Conservation (phyloP, 768 basidiomycete species). For the Suillus placidus region DNA sequence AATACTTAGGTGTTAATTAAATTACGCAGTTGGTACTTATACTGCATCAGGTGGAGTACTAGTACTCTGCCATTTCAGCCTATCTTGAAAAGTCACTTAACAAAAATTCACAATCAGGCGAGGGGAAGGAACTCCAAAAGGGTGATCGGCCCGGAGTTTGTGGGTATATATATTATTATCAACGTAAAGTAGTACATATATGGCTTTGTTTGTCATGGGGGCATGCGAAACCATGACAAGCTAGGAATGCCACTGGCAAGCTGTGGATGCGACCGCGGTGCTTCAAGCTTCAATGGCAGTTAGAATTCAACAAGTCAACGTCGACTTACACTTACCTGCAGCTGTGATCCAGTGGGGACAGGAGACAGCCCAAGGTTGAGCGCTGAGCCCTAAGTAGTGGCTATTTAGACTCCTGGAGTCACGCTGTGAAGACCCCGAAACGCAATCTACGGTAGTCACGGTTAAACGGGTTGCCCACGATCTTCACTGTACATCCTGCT, state of each 20-base stretch:
- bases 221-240: background rate
- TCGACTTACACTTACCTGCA: background rate
- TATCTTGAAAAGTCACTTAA: too few relatives aligned
- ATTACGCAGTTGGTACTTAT: too few relatives aligned
- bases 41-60: too few relatives aligned
- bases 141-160: constrained; percentile 1
- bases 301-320: background rate
- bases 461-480: constrained; percentile 1
- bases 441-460: background rate
- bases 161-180: background rate
- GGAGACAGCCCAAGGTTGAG: background rate
- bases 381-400: background rate
- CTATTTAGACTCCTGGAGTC: background rate
- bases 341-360: too few relatives aligned
- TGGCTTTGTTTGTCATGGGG: background rate
- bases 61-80: too few relatives aligned
- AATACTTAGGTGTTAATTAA: too few relatives aligned
- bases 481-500: background rate
- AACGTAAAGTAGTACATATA: too few relatives aligned
- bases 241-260: background rate
- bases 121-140: background rate
- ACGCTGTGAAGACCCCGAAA: constrained; percentile 6
- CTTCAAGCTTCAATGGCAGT: too few relatives aligned
- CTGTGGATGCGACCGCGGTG: background rate
- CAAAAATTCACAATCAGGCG: too few relatives aligned